phyloP scores from a whole-genome alignment of 139 green algal species.

The Chlamydomonas eustigma region DNA sequence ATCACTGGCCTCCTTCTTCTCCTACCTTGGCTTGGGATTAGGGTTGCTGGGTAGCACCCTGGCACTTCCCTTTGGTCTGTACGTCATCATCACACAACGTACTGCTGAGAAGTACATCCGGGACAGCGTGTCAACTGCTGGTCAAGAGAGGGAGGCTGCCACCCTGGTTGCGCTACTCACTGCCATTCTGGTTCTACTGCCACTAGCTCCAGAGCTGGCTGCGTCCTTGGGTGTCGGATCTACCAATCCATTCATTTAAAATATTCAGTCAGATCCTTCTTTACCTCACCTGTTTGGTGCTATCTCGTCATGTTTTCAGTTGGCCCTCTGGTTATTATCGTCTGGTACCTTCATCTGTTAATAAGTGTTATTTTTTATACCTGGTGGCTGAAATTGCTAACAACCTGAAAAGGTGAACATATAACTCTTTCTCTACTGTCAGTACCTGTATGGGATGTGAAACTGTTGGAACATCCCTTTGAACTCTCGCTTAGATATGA shows the following conservation, averaged over 20 bases:
- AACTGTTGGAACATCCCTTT: no score
- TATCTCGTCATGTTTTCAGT: no score
- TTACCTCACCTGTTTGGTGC: no score
- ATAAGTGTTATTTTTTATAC: no score
- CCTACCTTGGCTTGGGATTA: slow-evolving; percentile 38
- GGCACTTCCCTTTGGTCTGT: slow-evolving; percentile 80
- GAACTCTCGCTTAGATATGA: no score
- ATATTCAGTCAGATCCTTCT: no score
- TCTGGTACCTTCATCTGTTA: no score
- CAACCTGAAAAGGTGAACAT: no score
- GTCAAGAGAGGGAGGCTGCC: slow-evolving; percentile 24
- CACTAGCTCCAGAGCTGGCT: slow-evolving; percentile 56
- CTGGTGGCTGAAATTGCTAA: no score
- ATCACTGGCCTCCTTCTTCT: slow-evolving; percentile 69
- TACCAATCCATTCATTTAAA: slow-evolving; percentile 10
- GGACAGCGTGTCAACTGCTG: slow-evolving; percentile 55
- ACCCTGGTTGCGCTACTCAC: slow-evolving; percentile 47
- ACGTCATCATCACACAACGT: slow-evolving; percentile 67
- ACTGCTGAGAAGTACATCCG: slow-evolving; percentile 25
- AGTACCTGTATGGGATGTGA: no score
- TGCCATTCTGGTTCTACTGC: slow-evolving; percentile 68
- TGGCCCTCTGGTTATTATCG: no score
- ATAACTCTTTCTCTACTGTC: no score
- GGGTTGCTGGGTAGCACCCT: slow-evolving; percentile 33
- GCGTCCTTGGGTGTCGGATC: slow-evolving; percentile 21